Conservation (phyloP, 805 yeast species). For the Kodamaea sagamina region DNA sequence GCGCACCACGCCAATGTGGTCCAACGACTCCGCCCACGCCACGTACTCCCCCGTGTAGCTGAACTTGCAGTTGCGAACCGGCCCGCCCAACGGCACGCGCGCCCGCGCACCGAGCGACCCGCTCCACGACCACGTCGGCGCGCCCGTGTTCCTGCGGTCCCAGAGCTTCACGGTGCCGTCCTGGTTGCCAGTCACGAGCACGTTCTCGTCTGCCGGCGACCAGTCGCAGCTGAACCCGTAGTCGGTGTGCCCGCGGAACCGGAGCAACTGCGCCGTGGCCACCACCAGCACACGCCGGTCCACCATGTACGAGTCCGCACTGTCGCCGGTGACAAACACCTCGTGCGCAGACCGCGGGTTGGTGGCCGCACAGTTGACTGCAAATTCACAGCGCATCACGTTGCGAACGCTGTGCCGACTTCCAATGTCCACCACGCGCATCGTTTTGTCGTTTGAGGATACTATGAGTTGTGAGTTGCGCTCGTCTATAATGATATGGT, state of each 20-base stretch:
- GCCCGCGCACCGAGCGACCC: constrained; percentile 33
- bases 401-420: constrained; percentile 19
- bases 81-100: constrained; percentile 37
- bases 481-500: constrained; percentile 43
- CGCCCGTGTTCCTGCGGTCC: constrained; percentile 45
- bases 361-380: constrained; percentile 51
- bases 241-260: constrained; percentile 51
- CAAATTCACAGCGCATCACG: constrained; percentile 29
- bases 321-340: constrained; percentile 54
- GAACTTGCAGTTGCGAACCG: constrained; percentile 55
- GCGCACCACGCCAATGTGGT: constrained; percentile 54
- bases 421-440: constrained; percentile 44
- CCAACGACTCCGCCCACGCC: constrained; percentile 60
- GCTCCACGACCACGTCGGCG: constrained; percentile 35
- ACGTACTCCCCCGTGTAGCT: constrained; percentile 47
- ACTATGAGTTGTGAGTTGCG: constrained; percentile 37
- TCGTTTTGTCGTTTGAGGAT: constrained; percentile 51
- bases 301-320: constrained; percentile 40
- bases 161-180: constrained; percentile 57
- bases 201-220: constrained; percentile 43
- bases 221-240: constrained; percentile 64
- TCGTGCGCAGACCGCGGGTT: constrained; percentile 42
- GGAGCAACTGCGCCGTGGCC: constrained; percentile 13
- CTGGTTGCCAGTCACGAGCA: constrained; percentile 59
- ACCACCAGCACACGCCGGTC: constrained; percentile 39